Base-by-base conservation (phyloP, 768 basidiomycete genomes). In the Pleurotus sapidus region DNA sequence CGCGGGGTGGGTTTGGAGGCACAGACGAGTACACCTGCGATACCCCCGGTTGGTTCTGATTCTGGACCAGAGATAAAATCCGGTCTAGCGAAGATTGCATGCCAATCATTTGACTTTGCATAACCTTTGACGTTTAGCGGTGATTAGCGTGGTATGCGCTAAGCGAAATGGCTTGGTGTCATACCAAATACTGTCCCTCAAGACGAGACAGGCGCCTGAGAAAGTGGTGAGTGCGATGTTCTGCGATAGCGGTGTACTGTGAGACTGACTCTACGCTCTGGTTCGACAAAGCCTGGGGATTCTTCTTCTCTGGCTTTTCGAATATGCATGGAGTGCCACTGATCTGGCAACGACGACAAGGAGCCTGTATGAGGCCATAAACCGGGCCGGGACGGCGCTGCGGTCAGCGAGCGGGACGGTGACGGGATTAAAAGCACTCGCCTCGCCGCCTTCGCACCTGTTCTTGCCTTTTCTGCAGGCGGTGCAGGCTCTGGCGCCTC, bases 21-120 rank as follows among this genome's bases (percentile, higher is more conserved):
- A 56, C 62, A 60, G 53, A 45, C 12, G 55, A 56, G 46, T 56
- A 56, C 20, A 37, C 42, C 12, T 14, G 54, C 14, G 17, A 38
- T 43, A 40, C 50, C 57, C 14, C 49, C 49, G 55, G 43, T 50
- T 60, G 62, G 64, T 66, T 63, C 57, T 76, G 77, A 46, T 74
- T 72, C 63, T 79, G 88, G 57, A 93, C 77, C 2, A 83, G 86
- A 46, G 80, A 74, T 55, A 94, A 73, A 67, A 94, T 94, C 51
- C 92, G 83, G 72, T 94, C 92, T 61, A 94, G 70, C 23, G 91
- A 89, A 4, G 91, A 89, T 72, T 94, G 93, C 88, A 94, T 91
- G 64, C 92, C 92, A 64, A 94, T 93, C 89, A 94, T 93, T 69
- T 93, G 92, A 72, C 90, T 91, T 70, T 94, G 91, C 84, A 94